phyloP scores from a whole-genome alignment of 768 basidiomycete species.

The Panaeolus cyanescens region DNA sequence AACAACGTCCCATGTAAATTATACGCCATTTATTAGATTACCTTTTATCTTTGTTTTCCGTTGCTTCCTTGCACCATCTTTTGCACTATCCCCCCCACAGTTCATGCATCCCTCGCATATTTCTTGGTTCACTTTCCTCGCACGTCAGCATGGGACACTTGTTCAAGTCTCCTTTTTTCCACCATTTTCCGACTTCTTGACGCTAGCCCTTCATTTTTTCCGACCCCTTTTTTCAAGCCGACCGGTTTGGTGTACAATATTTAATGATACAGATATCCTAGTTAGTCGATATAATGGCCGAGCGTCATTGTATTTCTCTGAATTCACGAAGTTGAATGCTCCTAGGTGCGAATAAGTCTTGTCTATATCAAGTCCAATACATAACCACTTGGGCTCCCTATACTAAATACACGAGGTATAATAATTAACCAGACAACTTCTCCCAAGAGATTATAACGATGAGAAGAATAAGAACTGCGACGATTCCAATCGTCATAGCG shows the following conservation, averaged over 20 bases:
- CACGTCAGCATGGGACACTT: background rate
- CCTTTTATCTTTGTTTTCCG: background rate
- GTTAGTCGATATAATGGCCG: background rate
- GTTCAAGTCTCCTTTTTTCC: constrained; percentile 11
- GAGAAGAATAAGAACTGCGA: constrained; percentile 80
- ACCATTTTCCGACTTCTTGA: constrained; percentile 13
- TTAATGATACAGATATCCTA: background rate
- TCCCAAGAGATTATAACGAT: constrained; percentile 82
- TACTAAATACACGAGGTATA: constrained; percentile 1
- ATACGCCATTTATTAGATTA: constrained; percentile 7
- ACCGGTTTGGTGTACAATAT: constrained; percentile 2
- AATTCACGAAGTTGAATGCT: background rate
- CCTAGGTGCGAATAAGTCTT: background rate
- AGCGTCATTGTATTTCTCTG: background rate
- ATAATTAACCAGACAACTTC: constrained; percentile 51
- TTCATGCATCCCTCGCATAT: constrained; percentile 8
- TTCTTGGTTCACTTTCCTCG: constrained; percentile 9
- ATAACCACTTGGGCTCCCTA: background rate
- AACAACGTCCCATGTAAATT: constrained; percentile 30
- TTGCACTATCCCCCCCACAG: constrained; percentile 2
- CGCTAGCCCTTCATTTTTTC: constrained; percentile 12
- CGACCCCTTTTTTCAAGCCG: constrained; percentile 6
- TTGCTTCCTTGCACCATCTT: constrained; percentile 4
- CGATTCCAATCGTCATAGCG: constrained; percentile 83
- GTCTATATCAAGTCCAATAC: background rate